Evolutionary conservation across 768 basidiomycete species (phyloP).

Genomic region (Pisolithus sp.): DNA sequence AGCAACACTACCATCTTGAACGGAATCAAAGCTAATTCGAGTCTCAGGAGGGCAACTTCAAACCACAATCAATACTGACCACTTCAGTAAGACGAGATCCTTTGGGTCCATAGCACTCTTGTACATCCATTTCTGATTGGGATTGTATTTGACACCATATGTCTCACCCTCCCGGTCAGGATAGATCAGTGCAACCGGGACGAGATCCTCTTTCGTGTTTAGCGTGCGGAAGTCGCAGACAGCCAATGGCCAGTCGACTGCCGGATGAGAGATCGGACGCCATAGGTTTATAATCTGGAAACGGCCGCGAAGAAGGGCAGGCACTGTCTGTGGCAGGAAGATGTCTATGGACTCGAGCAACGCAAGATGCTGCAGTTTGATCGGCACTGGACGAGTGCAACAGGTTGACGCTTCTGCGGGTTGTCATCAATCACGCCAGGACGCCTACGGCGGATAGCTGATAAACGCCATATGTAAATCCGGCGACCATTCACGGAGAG

Average conservation of each 20-base stretch:
- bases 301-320: slow-evolving; percentile 34
- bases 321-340: slow-evolving; percentile 35
- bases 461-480: neutral
- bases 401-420: slow-evolving; percentile 19
- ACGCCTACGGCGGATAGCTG: slow-evolving; percentile 43
- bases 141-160: slow-evolving; percentile 32
- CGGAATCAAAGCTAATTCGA: slow-evolving; percentile 32
- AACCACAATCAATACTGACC: slow-evolving; percentile 26
- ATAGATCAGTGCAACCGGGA: slow-evolving; percentile 33
- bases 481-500: neutral
- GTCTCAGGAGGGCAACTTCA: neutral
- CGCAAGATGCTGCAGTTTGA: slow-evolving; percentile 35
- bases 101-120: slow-evolving; percentile 37
- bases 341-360: slow-evolving; percentile 38
- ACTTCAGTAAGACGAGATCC: slow-evolving; percentile 47
- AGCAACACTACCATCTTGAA: slow-evolving; percentile 43
- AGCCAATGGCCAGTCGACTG: slow-evolving; percentile 44
- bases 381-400: slow-evolving; percentile 41
- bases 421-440: slow-evolving; percentile 34
- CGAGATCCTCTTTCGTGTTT: slow-evolving; percentile 32
- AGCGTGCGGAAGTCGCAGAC: slow-evolving; percentile 43
- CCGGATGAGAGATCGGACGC: slow-evolving; percentile 42
- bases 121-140: slow-evolving; percentile 41
- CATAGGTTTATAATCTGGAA: slow-evolving; percentile 53
- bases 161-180: slow-evolving; percentile 41